These are phyloP conservation scores for Corynespora cassiicola DNA, from an alignment of 2,329 filamentous ascomycete species.

Conservation along the genomic window DNA sequence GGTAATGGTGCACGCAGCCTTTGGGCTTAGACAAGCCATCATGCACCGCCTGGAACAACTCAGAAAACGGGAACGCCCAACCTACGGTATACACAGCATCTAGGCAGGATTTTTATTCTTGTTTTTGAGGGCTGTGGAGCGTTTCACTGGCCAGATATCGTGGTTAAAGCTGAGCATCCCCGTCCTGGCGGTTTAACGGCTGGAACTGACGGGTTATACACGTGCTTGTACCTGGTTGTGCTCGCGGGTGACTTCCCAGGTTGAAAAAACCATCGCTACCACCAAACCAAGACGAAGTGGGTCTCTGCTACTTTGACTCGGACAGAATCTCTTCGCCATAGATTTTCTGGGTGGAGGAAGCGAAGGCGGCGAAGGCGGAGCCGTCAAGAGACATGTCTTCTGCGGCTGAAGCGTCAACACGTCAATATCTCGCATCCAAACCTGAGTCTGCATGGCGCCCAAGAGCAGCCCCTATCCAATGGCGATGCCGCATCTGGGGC, in stretches of 20 bases:
- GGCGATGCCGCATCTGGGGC: conserved; percentile 1
- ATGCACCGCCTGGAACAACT: conserved; percentile 6
- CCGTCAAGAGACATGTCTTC: too few relatives aligned
- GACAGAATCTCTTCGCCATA: background rate
- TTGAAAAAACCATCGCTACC: background rate
- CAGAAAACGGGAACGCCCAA: too few relatives aligned
- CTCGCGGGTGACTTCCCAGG: too few relatives aligned
- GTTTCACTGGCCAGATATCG: background rate
- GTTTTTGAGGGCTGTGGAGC: background rate
- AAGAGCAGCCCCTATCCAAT: conserved; percentile 1
- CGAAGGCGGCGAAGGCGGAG: too few relatives aligned
- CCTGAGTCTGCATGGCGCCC: background rate
- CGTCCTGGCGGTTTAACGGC: too few relatives aligned
- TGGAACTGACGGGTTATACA: too few relatives aligned
- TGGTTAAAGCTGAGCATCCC: background rate
- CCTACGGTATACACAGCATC: background rate
- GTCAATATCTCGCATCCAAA: background rate
- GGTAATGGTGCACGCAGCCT: conserved; percentile 4
- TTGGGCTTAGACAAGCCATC: conserved; percentile 9
- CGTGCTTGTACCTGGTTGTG: background rate
- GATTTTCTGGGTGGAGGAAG: conserved; percentile 1
- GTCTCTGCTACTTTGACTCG: too few relatives aligned
- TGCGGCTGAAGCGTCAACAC: conserved; percentile 1
- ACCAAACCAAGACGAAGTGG: background rate
- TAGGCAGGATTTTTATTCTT: background rate